Evolutionary conservation across 768 basidiomycete species (phyloP), one percentile per base, ranked within the genome.

Genomic region (Tylopilus subfusipes): DNA sequence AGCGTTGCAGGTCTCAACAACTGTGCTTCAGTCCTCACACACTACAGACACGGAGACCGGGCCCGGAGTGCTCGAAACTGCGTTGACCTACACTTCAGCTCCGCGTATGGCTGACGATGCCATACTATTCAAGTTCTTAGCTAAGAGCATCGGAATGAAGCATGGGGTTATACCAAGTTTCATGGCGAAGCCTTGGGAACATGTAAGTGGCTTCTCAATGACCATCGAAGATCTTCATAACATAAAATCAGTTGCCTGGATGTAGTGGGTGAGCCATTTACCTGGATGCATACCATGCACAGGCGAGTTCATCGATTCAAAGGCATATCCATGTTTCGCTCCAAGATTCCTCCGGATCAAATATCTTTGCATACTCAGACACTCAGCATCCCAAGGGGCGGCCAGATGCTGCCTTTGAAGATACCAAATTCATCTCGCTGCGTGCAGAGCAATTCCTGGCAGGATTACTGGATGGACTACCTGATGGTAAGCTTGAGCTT

Each of bases 161-260:
- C 78, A 89, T 59, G 90, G 88, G 10, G 77, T 99, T 52, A 81
- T 93, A 36, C 96, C 97, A 2, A 96, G 92, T 55, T 99, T 99
- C 73, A 98, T 98, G 96, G 94, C 95, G 0, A 98, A 98, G 64
- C 95, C 95, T 24, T 97, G 92, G 90, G 86, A 85, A 30, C 85
- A 92, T 64, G 93, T 94, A 65, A 66, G 87, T 75, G 13, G 31
- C 9, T 53, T 45, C 3, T 22, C 27, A 36, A 6, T 29, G 6
- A 51, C 18, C 39, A 36, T 31, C 19, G 31, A 25, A 45, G 45
- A 31, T 64, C 42, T 53, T 50, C 30, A 43, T 48, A 33, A 58
- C 52, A 25, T 31, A 12, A 36, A 10, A 11, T 38, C 61, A 97
- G 90, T 82, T 98, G 59, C 95, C 97, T 33, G 97, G 97, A 4